Conservation (phyloP, 371 early-diverging fungal genomes). For the Coemansia sp. region DNA sequence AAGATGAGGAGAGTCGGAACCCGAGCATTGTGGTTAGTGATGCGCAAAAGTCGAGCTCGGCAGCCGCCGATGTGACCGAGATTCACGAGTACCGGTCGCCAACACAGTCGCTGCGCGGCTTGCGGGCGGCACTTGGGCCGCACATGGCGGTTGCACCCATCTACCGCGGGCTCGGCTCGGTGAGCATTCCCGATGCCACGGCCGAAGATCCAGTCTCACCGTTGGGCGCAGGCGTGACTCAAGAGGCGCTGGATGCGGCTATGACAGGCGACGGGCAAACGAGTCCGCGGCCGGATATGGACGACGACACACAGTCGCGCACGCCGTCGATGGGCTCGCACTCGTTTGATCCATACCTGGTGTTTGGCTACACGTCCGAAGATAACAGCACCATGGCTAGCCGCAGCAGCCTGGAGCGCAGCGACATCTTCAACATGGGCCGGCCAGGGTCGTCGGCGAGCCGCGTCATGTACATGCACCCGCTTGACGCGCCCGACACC, state of each 20-base stretch:
- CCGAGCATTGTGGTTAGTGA: conserved; percentile 31
- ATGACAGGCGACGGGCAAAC: conserved; percentile 2
- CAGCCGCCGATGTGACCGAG: conserved; percentile 6
- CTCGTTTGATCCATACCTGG: conserved; percentile 38
- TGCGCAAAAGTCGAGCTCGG: conserved; percentile 4
- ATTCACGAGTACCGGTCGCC: conserved; percentile 23
- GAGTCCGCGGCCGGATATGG: conserved; percentile 2
- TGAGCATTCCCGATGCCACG: conserved; percentile 7
- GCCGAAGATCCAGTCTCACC: conserved; percentile 6
- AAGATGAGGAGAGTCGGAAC: conserved; percentile 34
- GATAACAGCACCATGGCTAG: conserved; percentile 50
- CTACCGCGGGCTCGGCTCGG: conserved; percentile 14
- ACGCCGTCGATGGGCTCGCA: conserved; percentile 30
- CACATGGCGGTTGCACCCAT: conserved; percentile 11
- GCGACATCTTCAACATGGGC: conserved; percentile 16
- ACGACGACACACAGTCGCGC: conserved; percentile 24
- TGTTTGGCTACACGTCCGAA: conserved; percentile 45
- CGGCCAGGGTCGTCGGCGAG: conserved; percentile 38
- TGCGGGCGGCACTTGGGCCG: conserved; percentile 18
- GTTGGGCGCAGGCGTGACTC: background rate
- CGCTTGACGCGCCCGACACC: conserved; percentile 23
- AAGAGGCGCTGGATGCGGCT: conserved; percentile 12
- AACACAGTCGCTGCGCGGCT: conserved; percentile 1
- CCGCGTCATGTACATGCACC: conserved; percentile 36
- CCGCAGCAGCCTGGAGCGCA: conserved; percentile 44